Evolutionary conservation across 371 early-diverging fungal species (phyloP).

Genomic region (Mucor mucedo): DNA sequence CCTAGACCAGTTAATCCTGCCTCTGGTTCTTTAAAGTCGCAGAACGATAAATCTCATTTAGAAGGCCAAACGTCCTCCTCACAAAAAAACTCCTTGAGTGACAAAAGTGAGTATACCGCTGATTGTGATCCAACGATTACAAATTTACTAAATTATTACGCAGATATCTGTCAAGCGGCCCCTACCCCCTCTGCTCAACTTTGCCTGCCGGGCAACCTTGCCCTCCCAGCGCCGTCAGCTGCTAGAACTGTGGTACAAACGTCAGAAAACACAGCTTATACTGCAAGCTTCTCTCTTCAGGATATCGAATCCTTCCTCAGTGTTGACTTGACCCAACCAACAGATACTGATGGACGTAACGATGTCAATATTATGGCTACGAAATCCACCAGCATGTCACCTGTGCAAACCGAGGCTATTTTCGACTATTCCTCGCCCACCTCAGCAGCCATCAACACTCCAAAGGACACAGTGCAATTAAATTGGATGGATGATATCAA

Average conservation of each 20-base stretch:
- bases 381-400: too few species aligned
- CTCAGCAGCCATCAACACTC: not conserved
- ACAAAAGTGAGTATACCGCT: not conserved
- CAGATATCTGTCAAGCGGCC: slow-evolving; percentile 8
- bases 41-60: slow-evolving; percentile 20
- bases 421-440: not conserved
- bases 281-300: not conserved
- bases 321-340: not conserved
- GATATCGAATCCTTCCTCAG: slow-evolving; percentile 10
- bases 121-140: slow-evolving; percentile 4
- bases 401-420: not conserved
- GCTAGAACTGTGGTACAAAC: slow-evolving; percentile 5
- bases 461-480: not conserved
- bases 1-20: slow-evolving; percentile 6
- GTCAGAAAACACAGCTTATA: not conserved
- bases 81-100: not conserved
- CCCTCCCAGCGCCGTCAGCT: slow-evolving; percentile 11
- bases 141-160: slow-evolving; percentile 10
- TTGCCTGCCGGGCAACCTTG: not conserved
- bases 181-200: not conserved
- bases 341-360: not conserved
- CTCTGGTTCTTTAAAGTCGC: slow-evolving; percentile 16
- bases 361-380: too few species aligned
- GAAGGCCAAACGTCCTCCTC: not conserved
- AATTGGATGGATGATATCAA: not conserved